Evolutionary conservation across 345 rosid genomes (phyloP).

Genomic region (Durio zibethinus): DNA sequence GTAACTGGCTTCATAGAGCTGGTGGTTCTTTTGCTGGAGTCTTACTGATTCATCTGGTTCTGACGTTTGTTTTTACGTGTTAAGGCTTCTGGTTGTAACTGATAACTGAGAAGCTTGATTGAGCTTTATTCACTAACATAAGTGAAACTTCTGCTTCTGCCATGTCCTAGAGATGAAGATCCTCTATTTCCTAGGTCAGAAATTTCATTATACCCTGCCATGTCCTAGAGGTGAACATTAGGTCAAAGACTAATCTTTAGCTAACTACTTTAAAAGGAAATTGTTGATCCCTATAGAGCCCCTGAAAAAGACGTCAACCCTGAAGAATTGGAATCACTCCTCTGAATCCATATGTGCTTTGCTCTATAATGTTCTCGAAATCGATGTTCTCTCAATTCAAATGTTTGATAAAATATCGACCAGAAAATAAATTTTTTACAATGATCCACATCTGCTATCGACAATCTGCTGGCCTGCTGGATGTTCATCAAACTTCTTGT

Average conservation of each 20-base stretch:
- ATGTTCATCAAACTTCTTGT: no score
- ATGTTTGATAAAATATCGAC: neutral
- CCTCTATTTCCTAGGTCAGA: neutral
- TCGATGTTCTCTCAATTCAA: neutral
- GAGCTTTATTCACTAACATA: constrained; percentile 4
- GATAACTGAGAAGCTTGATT: constrained; percentile 5
- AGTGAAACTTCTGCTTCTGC: neutral
- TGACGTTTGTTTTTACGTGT: constrained; percentile 56
- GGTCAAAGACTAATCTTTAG: no score
- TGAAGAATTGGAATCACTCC: constrained; percentile 46
- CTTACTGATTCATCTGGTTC: constrained; percentile 58
- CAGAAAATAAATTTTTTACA: no score
- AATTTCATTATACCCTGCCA: no score
- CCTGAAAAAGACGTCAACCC: constrained; percentile 34
- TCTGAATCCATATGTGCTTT: constrained; percentile 27
- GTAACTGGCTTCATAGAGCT: constrained; percentile 79
- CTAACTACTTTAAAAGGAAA: no score
- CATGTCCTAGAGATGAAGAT: neutral
- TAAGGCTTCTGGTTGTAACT: constrained; percentile 47
- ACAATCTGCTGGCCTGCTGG: neutral
- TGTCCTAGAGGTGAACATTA: no score
- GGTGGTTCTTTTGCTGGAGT: constrained; percentile 91
- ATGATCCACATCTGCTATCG: no score
- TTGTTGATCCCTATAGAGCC: constrained; percentile 61
- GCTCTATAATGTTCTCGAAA: neutral